These are phyloP conservation scores for Chlamydomonas sp. DNA, from an alignment of 139 green algal species.

Conservation along the genomic window DNA sequence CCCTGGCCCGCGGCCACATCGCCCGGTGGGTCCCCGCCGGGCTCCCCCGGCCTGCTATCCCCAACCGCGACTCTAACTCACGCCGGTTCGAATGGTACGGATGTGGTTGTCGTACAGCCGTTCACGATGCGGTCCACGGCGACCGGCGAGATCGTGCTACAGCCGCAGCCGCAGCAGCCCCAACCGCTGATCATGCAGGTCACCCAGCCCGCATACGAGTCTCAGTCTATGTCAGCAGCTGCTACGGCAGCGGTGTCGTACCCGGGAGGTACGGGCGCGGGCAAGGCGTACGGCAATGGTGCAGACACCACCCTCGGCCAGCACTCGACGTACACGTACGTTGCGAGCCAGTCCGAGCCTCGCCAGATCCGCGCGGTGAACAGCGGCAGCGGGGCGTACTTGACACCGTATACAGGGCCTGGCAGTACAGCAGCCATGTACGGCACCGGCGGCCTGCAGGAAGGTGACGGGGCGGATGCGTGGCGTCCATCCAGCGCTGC, in stretches of 20 bases:
- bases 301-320: not conserved
- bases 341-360: too few relatives aligned
- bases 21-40: too few relatives aligned
- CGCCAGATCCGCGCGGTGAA: too few relatives aligned
- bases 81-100: too few relatives aligned
- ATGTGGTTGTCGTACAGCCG: constrained; percentile 8
- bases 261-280: not conserved
- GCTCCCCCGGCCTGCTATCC: too few relatives aligned
- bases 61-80: too few relatives aligned
- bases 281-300: not conserved
- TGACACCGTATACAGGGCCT: not conserved
- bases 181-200: constrained; percentile 15
- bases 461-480: too few relatives aligned
- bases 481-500: too few relatives aligned
- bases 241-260: not conserved
- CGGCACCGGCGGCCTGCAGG: too few relatives aligned
- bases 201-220: not conserved
- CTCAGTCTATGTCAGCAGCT: too few relatives aligned
- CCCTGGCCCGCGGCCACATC: too few relatives aligned
- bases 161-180: not conserved
- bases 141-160: constrained; percentile 1
- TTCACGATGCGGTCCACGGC: not conserved
- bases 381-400: not conserved
- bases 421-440: too few relatives aligned
- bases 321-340: constrained; percentile 16